phyloP scores from a whole-genome alignment of 345 rosid species.

The Theobroma cacao region DNA sequence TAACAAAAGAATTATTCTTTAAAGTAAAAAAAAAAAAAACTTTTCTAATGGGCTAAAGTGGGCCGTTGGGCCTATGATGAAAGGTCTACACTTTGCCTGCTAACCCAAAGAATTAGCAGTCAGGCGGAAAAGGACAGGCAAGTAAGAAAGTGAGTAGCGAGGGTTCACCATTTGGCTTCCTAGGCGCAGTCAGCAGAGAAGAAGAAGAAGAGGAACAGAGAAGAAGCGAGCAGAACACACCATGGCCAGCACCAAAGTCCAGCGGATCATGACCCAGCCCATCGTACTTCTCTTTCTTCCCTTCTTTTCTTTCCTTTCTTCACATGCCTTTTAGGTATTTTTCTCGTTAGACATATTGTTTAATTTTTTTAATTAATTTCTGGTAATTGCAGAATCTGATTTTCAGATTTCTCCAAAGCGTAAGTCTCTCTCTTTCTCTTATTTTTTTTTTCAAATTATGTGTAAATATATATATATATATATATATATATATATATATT shows the following conservation, averaged over 20 bases:
- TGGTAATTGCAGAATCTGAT: constrained; percentile 58
- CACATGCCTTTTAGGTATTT: too few species aligned
- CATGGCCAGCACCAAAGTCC: constrained; percentile 85
- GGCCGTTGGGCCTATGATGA: too few species aligned
- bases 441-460: neutral
- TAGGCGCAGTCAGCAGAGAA: too few species aligned
- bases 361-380: neutral
- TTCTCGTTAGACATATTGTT: neutral
- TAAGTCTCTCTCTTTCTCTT: constrained; percentile 40
- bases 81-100: too few species aligned
- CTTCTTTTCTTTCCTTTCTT: neutral
- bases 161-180: too few species aligned
- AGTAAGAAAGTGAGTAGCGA: too few species aligned
- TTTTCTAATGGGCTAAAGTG: too few species aligned
- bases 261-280: constrained; percentile 79
- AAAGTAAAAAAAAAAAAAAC: too few species aligned
- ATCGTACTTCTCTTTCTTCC: constrained; percentile 31
- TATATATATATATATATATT: neutral
- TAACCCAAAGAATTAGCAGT: too few species aligned
- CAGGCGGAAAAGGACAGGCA: too few species aligned
- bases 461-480: neutral
- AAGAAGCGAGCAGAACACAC: constrained; percentile 8
- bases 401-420: constrained; percentile 94
- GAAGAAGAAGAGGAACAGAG: too few species aligned
- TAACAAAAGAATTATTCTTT: too few species aligned